Evolutionary conservation across 768 basidiomycete genomes (phyloP), one percentile per base, ranked within the genome.

Genomic region (Hysterangium stoloniferum): DNA sequence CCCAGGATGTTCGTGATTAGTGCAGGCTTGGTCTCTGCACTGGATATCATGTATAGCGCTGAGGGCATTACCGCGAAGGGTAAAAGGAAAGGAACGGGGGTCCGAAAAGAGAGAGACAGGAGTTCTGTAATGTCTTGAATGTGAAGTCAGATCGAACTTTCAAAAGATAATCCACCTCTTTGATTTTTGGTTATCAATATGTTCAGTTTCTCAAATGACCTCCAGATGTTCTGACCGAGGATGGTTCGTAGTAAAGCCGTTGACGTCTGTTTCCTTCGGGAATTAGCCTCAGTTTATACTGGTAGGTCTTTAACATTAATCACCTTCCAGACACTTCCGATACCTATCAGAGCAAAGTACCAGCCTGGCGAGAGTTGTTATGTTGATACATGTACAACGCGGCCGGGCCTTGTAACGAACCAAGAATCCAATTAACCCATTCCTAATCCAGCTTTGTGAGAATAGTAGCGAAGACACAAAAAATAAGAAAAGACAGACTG

Each of bases 381-480:
- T 15, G 22, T 37, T 50, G 36, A 29, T 51, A 34, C 13, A 38
- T 12, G 28, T 19, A 4, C 7, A n/a, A 43, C 5, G 25, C 25
- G n/a, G 20, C 4, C 22, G 17, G 11, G n/a, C n/a, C n/a, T 20
- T 68, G 68, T 0, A 59, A 22, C 53, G 22, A 55, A 15, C 64
- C 82, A 20, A 95, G 68, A 4, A 92, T 57, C 74, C 76, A 77
- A 65, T 94, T 94, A 51, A 95, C 79, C 83, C 87, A 88, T 52
- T 80, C 79, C 57, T 76, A 56, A 41, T 45, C 45, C 15, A 61
- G 47, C 35, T 58, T 61, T 36, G 59, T 58, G 65, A 62, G 6
- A 54, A 48, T n/a, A 61, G 52, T 44, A 56, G 64, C 54, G 34
- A 45, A 31, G 31, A 19, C 17, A 41, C 24, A 51, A 28, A 24